Base-by-base conservation (phyloP, 208 protist genomes). In the Crithidia bombi region DNA sequence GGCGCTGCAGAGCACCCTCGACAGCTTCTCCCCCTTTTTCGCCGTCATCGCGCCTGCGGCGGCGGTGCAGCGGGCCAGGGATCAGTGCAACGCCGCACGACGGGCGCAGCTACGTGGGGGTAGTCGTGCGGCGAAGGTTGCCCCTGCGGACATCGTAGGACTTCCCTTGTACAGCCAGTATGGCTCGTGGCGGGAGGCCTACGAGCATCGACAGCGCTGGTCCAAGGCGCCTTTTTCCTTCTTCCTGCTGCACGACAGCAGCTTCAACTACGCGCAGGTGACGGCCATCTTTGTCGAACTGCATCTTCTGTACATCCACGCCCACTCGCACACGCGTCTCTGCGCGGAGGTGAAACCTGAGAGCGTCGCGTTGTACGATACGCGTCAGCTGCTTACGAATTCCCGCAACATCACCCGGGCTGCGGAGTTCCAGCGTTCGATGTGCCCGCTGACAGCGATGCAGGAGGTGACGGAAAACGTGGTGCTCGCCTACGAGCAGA, bases 161-260 rank as follows among this genome's bases (percentile, higher is more conserved):
- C 56, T 94, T 35, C 89, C 89, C 5, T 39, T 96, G 17, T 87
- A 92, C 55, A 93, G 84, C 61, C 91, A 96, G 69, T 96, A 89
- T 57, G 75, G 77, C 17, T 92, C 91, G 25, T 96, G 91, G 89
- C 52, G 78, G 3, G 91, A 96, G 68, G 69, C 89, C 15, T 96
- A 90, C 73, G 77, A 92, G 73, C 73, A 93, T 66, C 87, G 91
- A 25, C 82, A 81, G 43, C 61, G 64, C 15, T 96, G 91, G 87
- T 21, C 43, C 47, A 80, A 81, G 50, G 69, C 80, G 3, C 89
- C 91, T 26, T 91, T 92, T 54, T 86, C 81, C 55, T 96, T 90
- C 75, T 96, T 95, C 43, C 72, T 96, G 15, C 74, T 94, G 35
- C 79, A 93, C 62, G 91, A 96, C 57, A 50, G 54, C 25, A 91